These are phyloP conservation scores for Lactarius hatsudake DNA, from an alignment of 768 basidiomycete genomes.

Conservation along the genomic window DNA sequence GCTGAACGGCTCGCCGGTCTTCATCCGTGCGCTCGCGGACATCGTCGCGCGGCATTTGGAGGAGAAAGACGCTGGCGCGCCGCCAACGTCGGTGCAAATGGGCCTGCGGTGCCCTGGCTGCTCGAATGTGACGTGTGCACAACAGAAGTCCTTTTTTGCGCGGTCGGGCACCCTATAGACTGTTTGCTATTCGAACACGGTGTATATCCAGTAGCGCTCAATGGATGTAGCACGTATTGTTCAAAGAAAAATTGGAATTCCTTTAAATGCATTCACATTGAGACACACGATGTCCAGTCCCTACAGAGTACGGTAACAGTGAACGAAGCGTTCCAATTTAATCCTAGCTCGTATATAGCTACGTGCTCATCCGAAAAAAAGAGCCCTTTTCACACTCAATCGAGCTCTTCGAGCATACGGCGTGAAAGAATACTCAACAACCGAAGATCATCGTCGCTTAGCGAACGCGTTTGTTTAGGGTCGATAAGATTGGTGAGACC, in stretches of 20 bases:
- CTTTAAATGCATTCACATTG: not conserved
- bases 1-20: constrained; percentile 93
- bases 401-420: constrained; percentile 3
- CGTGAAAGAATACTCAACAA: not conserved
- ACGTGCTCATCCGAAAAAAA: not conserved
- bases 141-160: constrained; percentile 88
- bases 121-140: constrained; percentile 80
- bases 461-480: no score
- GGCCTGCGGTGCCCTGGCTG: constrained; percentile 91
- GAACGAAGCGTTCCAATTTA: not conserved
- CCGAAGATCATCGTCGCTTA: not conserved
- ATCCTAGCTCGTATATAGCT: not conserved
- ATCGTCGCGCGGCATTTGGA: constrained; percentile 78
- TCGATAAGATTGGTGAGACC: not conserved
- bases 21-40: constrained; percentile 92
- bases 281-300: not conserved
- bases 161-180: constrained; percentile 54
- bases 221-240: not conserved
- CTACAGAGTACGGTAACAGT: not conserved
- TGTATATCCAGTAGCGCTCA: not conserved
- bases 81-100: constrained; percentile 75
- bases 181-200: not conserved
- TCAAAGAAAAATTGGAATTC: not conserved
- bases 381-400: not conserved
- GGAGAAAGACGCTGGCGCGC: constrained; percentile 55